Percentiles rank a stretch among this genome's conserved stretches.
These are phyloP conservation scores for Gracilaria gracilis DNA, from an alignment of 23 red algal genomes.

Conservation along the genomic window DNA sequence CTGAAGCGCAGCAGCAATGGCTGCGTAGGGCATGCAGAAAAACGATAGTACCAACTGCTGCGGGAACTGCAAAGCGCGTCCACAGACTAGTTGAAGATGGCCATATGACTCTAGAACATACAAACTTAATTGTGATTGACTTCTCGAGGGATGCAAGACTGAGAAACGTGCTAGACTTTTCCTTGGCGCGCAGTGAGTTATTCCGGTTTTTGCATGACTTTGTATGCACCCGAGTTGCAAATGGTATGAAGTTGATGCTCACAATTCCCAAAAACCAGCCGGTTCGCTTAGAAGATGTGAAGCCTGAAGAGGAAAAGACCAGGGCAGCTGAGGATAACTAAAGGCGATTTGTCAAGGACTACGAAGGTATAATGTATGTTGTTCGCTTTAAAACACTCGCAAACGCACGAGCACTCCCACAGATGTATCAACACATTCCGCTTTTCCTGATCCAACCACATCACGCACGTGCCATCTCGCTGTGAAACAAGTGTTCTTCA, in stretches of 20 bases:
- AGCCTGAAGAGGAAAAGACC: background rate
- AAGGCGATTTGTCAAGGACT: background rate
- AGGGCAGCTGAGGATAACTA: background rate
- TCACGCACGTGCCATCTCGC: conserved; percentile 68
- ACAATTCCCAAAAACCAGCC: conserved; percentile 17
- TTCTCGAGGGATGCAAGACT: conserved; percentile 25
- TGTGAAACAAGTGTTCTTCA: conserved; percentile 56
- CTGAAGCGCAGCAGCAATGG: conserved; percentile 42
- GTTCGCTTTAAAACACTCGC: background rate
- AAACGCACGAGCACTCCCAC: conserved; percentile 57
- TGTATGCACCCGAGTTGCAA: background rate
- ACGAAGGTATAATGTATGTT: too few species aligned
- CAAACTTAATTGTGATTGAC: conserved; percentile 42
- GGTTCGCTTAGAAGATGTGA: conserved; percentile 18
- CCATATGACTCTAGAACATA: conserved; percentile 48
- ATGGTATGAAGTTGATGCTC: conserved; percentile 52
- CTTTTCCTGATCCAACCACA: conserved; percentile 45
- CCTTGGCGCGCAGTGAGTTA: conserved; percentile 16
- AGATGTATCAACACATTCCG: conserved; percentile 48
- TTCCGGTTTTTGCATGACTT: conserved; percentile 47
- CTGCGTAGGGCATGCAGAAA: conserved; percentile 26
- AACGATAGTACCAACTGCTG: conserved; percentile 30
- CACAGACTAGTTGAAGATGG: conserved; percentile 62
- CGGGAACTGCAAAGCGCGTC: conserved; percentile 54
- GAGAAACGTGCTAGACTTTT: conserved; percentile 50